Evolutionary conservation across 2,329 filamentous ascomycete species (phyloP).

Genomic region (Amphichorda felina): DNA sequence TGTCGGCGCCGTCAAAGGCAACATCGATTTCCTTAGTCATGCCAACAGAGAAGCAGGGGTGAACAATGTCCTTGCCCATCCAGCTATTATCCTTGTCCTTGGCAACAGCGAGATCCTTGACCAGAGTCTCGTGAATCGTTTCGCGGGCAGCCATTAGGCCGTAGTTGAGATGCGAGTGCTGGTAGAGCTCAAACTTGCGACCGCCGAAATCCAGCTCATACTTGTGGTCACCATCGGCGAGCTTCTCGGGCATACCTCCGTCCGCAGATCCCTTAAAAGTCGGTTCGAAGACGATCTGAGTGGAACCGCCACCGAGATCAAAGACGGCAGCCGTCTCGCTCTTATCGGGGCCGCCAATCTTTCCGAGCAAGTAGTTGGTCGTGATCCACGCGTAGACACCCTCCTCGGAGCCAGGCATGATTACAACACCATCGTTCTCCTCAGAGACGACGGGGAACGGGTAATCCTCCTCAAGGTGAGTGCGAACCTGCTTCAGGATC

Average conservation of each 20-base stretch:
- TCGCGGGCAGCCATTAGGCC: constrained; percentile 92
- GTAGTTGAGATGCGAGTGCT: constrained; percentile 95
- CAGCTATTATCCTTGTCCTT: constrained; percentile 53
- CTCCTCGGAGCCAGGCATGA: constrained; percentile 97
- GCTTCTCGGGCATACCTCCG: constrained; percentile 74
- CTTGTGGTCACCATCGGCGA: constrained; percentile 89
- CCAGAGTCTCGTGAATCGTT: constrained; percentile 64
- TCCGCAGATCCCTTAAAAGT: constrained; percentile 65
- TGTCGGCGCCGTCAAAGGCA: constrained; percentile 48
- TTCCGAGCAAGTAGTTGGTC: constrained; percentile 94
- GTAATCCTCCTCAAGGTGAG: constrained; percentile 74
- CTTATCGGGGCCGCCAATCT: constrained; percentile 87
- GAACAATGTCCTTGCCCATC: constrained; percentile 58
- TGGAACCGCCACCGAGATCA: constrained; percentile 91
- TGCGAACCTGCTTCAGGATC: constrained; percentile 76
- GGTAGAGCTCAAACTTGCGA: constrained; percentile 84
- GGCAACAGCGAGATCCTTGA: constrained; percentile 58
- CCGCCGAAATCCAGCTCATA: constrained; percentile 86
- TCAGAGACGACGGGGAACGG: constrained; percentile 88
- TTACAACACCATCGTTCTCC: constrained; percentile 77
- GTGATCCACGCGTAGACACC: constrained; percentile 99
- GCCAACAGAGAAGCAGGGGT: constrained; percentile 79
- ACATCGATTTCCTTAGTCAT: constrained; percentile 66
- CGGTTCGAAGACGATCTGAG: constrained; percentile 97
- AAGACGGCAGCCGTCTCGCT: constrained; percentile 89